Base-by-base conservation (phyloP, 306 rosid genomes). In the Arachis hypogaea region DNA sequence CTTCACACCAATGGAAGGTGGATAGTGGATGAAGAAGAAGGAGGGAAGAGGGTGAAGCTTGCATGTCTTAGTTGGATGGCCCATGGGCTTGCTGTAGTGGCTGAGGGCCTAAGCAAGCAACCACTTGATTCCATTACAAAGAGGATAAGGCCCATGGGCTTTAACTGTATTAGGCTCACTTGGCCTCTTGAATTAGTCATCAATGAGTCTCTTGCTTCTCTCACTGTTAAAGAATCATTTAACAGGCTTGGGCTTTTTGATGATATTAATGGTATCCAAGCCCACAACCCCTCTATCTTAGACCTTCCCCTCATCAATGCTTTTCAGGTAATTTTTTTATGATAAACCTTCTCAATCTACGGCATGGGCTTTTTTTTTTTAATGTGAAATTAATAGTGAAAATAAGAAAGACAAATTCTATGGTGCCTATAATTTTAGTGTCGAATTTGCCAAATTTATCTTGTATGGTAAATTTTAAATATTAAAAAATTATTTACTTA, bases 91-190 rank as follows among this genome's bases (percentile, higher is more conserved):
- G 9, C 88, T 42, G 22, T 78, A 11, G 88, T 92, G 18, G 88
- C 92, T 22, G 97, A 92, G 72, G 97, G 97, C 1, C 87, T 92
- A 4, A 87, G 81, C 69, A 85, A 82, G 74, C 85, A 85, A 72
- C 97, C 97, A 0, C 8, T 88, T 74, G 90, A 87, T 54, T 72
- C 40, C 46, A 86, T 92, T 16, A 79, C 96, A 1, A 68, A 71
- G 67, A 69, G 66, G 3, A 82, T 92, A 11, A 44, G 46, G 5
- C 66, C 81, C 11, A 63, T 81, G 73, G 96, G 97, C 0, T 89
- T 92, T 75, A 92, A 92, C 75, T 92, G 97, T 78, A 96, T 86
- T 2, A 82, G 97, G 56, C 87, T 92, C 65, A 89, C 97, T 49
- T 89, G 96, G 93, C 96, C 97, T 1, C 70, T 78, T 8, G 18